phyloP scores from a whole-genome alignment of 2,329 filamentous ascomycete species.

The Trichoderma sp. region DNA sequence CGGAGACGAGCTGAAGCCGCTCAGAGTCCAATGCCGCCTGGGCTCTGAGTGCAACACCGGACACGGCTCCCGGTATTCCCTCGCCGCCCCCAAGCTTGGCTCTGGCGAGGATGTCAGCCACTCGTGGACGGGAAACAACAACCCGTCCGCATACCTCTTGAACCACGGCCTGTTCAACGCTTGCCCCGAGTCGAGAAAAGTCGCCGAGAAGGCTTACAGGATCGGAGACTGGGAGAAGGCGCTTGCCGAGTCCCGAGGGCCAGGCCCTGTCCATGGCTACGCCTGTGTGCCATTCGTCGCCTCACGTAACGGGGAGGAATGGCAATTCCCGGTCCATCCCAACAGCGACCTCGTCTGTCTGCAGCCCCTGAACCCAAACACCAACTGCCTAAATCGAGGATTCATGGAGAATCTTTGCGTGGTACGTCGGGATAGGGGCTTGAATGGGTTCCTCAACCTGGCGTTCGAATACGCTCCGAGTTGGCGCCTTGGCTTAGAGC shows the following conservation, averaged over 20 bases:
- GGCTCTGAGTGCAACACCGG: background rate
- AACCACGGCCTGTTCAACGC: background rate
- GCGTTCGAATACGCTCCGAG: background rate
- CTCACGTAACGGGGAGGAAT: background rate
- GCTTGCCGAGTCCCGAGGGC: background rate
- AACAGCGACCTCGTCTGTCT: background rate
- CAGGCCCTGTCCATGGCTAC: background rate
- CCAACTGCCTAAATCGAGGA: background rate
- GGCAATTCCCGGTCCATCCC: background rate
- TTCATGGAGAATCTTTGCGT: no score
- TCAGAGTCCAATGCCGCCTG: conserved; percentile 5
- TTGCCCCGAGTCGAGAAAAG: background rate
- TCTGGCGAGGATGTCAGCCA: background rate
- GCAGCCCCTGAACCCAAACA: background rate
- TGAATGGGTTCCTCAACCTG: background rate
- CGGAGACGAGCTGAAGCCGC: background rate
- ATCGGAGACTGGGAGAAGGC: background rate
- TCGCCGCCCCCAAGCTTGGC: background rate
- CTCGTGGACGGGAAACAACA: background rate
- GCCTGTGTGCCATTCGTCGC: background rate
- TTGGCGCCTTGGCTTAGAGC: background rate
- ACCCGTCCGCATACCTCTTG: background rate
- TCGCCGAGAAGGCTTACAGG: background rate
- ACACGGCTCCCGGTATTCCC: background rate
- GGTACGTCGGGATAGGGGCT: no score